A percentile compares a stretch with the other conserved stretches of the same genome.
Evolutionary conservation across 441 rosid genomes (phyloP).

Genomic region (Eugenia klotzschiana): DNA sequence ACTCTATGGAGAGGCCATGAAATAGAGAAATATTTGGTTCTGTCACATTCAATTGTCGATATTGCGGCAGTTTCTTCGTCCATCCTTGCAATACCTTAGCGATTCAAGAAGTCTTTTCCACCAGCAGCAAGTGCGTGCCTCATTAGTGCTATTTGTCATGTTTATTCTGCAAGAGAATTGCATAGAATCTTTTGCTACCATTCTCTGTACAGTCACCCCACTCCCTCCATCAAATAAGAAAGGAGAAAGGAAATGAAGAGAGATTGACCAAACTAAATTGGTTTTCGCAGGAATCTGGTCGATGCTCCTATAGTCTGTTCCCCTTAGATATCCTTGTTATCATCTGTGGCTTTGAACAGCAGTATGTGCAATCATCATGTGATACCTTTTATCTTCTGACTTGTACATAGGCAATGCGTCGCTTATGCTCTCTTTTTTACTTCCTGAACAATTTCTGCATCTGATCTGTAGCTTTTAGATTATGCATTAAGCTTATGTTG

Average conservation of each 20-base stretch:
- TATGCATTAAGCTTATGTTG: no score
- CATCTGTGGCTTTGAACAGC: not conserved
- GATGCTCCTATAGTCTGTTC: not conserved
- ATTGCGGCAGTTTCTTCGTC: not conserved
- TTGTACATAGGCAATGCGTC: no score
- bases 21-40: not conserved
- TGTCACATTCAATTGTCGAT: not conserved
- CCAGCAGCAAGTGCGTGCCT: not conserved
- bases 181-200: not conserved
- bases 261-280: not conserved
- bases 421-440: no score
- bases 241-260: not conserved
- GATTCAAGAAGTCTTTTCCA: not conserved
- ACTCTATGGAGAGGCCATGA: not conserved
- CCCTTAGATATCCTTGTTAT: not conserved
- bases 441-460: no score
- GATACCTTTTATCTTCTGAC: not conserved
- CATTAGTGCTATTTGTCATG: not conserved
- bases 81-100: not conserved
- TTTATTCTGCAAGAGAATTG: not conserved
- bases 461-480: no score
- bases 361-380: not conserved
- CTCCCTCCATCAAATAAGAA: not conserved
- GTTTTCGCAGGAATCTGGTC: not conserved
- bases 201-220: not conserved